These are phyloP conservation scores for Eucalyptus sp. DNA, from an alignment of 345 rosid genomes.

Conservation along the genomic window DNA sequence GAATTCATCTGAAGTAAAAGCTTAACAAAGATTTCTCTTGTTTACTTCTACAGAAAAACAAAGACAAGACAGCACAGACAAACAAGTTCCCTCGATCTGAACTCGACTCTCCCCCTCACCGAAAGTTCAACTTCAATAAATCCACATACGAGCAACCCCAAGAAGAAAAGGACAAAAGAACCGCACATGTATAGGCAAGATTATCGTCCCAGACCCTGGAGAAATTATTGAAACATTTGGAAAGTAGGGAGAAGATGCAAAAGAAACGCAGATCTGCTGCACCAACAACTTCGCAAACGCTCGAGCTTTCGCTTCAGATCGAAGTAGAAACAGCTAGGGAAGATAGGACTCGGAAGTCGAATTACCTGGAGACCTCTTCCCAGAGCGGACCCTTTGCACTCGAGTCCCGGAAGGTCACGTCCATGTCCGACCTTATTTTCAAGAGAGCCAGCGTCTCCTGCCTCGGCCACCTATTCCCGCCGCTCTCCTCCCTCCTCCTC, in stretches of 20 bases:
- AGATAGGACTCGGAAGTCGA: not conserved
- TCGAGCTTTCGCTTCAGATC: not conserved
- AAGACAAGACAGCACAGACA: not conserved
- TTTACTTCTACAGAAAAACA: not conserved
- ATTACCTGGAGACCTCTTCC: constrained; percentile 88
- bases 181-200: not conserved
- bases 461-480: constrained; percentile 76
- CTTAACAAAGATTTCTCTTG: not conserved
- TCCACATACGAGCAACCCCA: not conserved
- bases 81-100: not conserved
- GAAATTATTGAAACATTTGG: not conserved
- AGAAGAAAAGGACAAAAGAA: not conserved
- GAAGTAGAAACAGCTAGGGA: not conserved
- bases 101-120: not conserved
- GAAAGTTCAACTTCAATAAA: not conserved
- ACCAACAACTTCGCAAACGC: not conserved
- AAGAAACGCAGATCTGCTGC: not conserved
- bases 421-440: constrained; percentile 85
- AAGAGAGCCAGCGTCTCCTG: constrained; percentile 68
- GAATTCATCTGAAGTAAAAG: not conserved
- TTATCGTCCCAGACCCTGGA: not conserved
- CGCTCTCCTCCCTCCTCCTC: not conserved
- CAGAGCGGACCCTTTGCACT: constrained; percentile 68
- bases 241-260: not conserved
- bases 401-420: constrained; percentile 57